These are phyloP conservation scores for Candida dajiaensis DNA, from an alignment of 805 yeast genomes.

Conservation along the genomic window DNA sequence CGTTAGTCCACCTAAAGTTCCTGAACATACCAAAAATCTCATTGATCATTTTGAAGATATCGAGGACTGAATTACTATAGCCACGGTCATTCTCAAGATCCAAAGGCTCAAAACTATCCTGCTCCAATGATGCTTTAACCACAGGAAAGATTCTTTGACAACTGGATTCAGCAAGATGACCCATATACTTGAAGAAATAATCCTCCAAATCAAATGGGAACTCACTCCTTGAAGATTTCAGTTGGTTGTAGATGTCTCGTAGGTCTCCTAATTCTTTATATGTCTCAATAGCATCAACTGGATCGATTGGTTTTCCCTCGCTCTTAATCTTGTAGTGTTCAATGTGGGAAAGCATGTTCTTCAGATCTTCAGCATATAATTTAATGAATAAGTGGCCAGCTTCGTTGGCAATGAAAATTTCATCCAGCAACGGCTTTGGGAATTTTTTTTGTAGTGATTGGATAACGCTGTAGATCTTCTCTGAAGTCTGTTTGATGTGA, in stretches of 20 bases:
- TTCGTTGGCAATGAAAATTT: conserved; percentile 44
- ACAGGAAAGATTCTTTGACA: conserved; percentile 39
- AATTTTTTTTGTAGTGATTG: conserved; percentile 52
- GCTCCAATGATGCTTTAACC: conserved; percentile 48
- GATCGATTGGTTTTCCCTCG: conserved; percentile 31
- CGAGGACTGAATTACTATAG: conserved; percentile 59
- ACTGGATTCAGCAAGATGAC: conserved; percentile 37
- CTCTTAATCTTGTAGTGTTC: conserved; percentile 30
- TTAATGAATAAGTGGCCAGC: conserved; percentile 43
- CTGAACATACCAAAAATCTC: conserved; percentile 52
- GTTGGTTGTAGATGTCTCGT: conserved; percentile 45
- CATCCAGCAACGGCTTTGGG: conserved; percentile 54
- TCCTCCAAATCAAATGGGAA: conserved; percentile 54
- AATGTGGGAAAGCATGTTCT: conserved; percentile 44
- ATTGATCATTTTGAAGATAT: conserved; percentile 57
- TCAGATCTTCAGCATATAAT: conserved; percentile 48
- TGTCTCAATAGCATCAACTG: conserved; percentile 52
- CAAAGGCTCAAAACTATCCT: conserved; percentile 52
- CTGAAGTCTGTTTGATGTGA: conserved; percentile 54
- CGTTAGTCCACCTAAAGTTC: conserved; percentile 60
- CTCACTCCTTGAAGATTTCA: conserved; percentile 28
- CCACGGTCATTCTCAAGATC: conserved; percentile 35
- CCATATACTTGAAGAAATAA: conserved; percentile 43
- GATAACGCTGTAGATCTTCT: conserved; percentile 43
- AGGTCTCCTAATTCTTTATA: conserved; percentile 50